phyloP scores from a whole-genome alignment of 345 rosid species.

The Lepidium sativum region DNA sequence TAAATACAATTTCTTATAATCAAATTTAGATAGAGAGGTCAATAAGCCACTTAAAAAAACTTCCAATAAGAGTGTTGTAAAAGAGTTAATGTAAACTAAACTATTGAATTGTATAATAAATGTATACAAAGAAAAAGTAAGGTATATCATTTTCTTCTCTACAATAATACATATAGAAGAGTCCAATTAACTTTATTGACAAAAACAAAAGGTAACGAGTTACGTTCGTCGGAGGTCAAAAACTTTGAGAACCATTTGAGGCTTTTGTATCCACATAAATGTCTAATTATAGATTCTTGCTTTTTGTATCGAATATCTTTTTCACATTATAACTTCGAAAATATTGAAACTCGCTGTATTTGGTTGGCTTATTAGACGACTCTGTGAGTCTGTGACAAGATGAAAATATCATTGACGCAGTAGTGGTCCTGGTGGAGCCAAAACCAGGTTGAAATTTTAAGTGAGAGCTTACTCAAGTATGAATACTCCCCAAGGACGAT shows the following conservation, averaged over 20 bases:
- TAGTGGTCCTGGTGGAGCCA: neutral
- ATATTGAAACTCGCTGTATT: slow-evolving; percentile 7
- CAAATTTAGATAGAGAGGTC: no score
- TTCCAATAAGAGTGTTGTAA: no score
- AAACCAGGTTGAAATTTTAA: neutral
- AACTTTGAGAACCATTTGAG: neutral
- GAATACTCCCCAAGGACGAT: neutral
- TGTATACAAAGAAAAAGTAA: no score
- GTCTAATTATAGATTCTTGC: neutral
- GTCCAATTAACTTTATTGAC: neutral
- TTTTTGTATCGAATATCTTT: slow-evolving; percentile 1
- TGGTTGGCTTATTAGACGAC: slow-evolving; percentile 26
- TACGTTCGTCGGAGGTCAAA: neutral
- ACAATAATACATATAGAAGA: neutral
- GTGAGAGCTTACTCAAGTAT: neutral
- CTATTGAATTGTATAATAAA: no score
- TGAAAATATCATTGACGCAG: neutral
- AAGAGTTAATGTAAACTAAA: neutral
- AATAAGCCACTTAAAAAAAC: no score
- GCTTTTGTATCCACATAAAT: neutral
- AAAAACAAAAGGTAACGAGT: neutral
- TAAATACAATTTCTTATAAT: no score
- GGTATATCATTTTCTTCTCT: neutral
- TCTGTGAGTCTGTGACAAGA: neutral
- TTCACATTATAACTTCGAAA: neutral